Evolutionary conservation across 805 yeast genomes (phyloP).

Genomic region (Candida loeiensis): DNA sequence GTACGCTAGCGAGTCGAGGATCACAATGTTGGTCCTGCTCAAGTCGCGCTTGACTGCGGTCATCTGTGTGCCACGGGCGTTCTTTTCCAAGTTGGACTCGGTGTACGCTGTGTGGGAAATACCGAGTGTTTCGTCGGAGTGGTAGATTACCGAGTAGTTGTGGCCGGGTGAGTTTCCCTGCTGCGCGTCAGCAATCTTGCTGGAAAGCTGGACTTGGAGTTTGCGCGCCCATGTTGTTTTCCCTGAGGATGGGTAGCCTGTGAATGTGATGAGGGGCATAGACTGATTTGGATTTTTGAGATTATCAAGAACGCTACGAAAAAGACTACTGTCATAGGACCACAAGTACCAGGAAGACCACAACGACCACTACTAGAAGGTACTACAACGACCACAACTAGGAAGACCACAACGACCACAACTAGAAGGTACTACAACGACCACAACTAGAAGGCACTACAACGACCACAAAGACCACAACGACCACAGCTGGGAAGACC

Average conservation of each 20-base stretch:
- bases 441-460: too few relatives aligned
- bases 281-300: background rate
- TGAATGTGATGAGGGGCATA: constrained; percentile 83
- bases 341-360: too few relatives aligned
- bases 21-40: constrained; percentile 64
- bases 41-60: constrained; percentile 85
- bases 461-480: too few relatives aligned
- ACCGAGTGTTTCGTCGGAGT: constrained; percentile 76
- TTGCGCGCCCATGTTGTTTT: constrained; percentile 71
- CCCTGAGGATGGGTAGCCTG: constrained; percentile 86
- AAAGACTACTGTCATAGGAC: background rate
- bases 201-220: constrained; percentile 47
- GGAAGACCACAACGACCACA: too few relatives aligned
- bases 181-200: constrained; percentile 38
- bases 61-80: constrained; percentile 78
- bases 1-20: constrained; percentile 81
- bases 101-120: constrained; percentile 64
- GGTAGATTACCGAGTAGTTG: constrained; percentile 59
- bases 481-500: too few relatives aligned
- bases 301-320: too few relatives aligned
- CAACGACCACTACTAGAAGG: too few relatives aligned
- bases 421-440: too few relatives aligned
- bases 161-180: constrained; percentile 45
- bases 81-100: constrained; percentile 74
- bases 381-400: too few relatives aligned